Base-by-base conservation (phyloP, 1,284 basidiomycete species). In the Trametes versicolor region DNA sequence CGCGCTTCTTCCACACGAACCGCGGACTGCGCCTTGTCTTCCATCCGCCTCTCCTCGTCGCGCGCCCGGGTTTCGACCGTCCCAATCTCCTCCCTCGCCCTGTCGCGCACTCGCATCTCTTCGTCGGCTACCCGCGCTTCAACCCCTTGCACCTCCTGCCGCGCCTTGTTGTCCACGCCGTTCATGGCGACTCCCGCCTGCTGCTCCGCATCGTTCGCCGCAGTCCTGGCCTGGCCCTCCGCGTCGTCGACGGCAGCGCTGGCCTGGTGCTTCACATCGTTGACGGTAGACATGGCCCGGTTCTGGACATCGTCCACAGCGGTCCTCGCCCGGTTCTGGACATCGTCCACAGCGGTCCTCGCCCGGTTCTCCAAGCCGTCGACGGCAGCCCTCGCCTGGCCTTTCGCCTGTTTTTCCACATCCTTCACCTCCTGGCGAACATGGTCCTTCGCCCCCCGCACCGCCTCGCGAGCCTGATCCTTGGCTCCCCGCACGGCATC, bases 41-140 rank as follows among this genome's bases (percentile, higher is more conserved):
- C 60, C 27, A 60, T 63, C 66, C 71, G 71, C 45, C 55, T 59
- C 4, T 64, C 60, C 0, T 4, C 45, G n/a, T 67, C 66, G 50
- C 32, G 50, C 34, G 34, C 12, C 13, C 48, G 25, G 10, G 25
- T 5, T 49, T 29, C 48, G 19, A 49, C 48, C 13, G 2, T 21
- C 21, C 21, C 25, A 2, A 27, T 29, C 8, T 27, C 48, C 25
- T 49, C 48, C 27, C 41, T 10, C n/a, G 29, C 29, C 29, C 29
- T 32, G 29, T 32, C 29, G 29, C 29, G 29, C 29, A 32, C 29
- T 8, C 29, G 29, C 29, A 32, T 32, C 29, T 32, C 29, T 32
- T 32, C 29, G 8, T 45, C 43, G n/a, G 43, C 43, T 19, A 45
- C 19, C 7, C 12, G 19, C 19, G 43, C 43, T 45, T n/a, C 43